phyloP scores from a whole-genome alignment of 2,329 filamentous ascomycete genomes.

The Incumbomyces delicatus region DNA sequence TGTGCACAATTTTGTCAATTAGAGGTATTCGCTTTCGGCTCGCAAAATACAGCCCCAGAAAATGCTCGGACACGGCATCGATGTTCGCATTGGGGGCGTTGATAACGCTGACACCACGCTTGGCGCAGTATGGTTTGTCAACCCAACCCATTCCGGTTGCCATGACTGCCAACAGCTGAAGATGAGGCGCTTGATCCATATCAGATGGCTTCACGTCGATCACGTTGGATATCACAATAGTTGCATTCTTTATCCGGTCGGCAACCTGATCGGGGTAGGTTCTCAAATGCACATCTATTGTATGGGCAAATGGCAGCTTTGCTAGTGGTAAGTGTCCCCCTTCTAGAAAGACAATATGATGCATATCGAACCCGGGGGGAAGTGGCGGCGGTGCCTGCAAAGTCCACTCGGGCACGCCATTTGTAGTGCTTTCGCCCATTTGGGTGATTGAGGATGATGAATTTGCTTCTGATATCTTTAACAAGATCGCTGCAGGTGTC shows the following conservation, averaged over 20 bases:
- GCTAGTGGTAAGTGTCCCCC: conserved; percentile 32
- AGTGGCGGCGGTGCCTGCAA: conserved; percentile 16
- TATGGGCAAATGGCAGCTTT: conserved; percentile 35
- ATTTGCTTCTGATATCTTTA: too few species aligned
- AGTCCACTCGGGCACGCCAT: conserved; percentile 1
- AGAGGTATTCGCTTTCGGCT: conserved; percentile 33
- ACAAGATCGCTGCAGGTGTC: too few species aligned
- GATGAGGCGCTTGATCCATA: conserved; percentile 32
- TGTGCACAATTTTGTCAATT: conserved; percentile 26
- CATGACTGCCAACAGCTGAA: conserved; percentile 36
- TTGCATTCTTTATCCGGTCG: conserved; percentile 36
- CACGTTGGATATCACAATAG: conserved; percentile 36
- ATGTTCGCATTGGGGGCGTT: conserved; percentile 41
- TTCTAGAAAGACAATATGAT: conserved; percentile 41
- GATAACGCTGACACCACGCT: conserved; percentile 36
- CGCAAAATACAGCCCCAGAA: conserved; percentile 41
- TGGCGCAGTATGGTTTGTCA: conserved; percentile 34
- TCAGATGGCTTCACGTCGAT: conserved; percentile 32
- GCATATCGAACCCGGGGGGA: conserved; percentile 24
- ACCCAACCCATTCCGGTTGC: conserved; percentile 41
- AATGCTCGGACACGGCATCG: conserved; percentile 41
- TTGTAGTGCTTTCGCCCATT: background rate
- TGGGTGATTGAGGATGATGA: background rate
- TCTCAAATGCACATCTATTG: conserved; percentile 29
- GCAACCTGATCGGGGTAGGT: conserved; percentile 30